Base-by-base conservation (phyloP, 2,329 filamentous ascomycete genomes). In the Penicillium sp. region DNA sequence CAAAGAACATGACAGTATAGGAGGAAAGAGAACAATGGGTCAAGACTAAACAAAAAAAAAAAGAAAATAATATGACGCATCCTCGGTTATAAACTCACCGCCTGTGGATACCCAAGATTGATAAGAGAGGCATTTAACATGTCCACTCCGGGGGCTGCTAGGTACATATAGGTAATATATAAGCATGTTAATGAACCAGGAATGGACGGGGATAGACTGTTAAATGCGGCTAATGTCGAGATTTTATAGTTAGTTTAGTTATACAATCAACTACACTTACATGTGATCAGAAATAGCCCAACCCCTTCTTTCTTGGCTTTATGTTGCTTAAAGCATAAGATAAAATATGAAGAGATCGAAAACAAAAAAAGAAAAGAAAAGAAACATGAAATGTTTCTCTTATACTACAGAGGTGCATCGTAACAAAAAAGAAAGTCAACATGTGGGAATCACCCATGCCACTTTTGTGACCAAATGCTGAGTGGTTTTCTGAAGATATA, bases 71-170 rank as follows among this genome's bases (percentile, higher is more conserved):
- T 44, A 54, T 57, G 55, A 57, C 55, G 55, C 55, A 51, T 55
- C 45, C 50, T 52, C 50, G 50, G 50, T 36, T 43, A 50, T 31
- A 21, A 21, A 50, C 46, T 57, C 55, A 57, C 55, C 55, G 55
- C 55, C 55, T 54, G 55, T 54, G 23, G 55, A 49, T 40, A 27
- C 41, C 49, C 41, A 10, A 57, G 54, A 57, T 57, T 54, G 55
- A 57, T 57, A 57, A 57, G 55, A 57, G 43, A 46, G 49, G 25
- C 41, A 53, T 57, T 48, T 36, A 39, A 16, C 6, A 31, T 49
- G 31, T 27, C 41, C 41, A 52, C 41, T 47, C 16, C 16, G 4
- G 15, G 15, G 25, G 16, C 25, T 38, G n/a, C n/a, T 21, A 21
- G 19, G 19, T 21, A 21, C 19, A 21, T 21, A 21, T 21, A 21